These are phyloP conservation scores for Medicago ruthenica DNA, from an alignment of 306 rosid species.

Conservation along the genomic window DNA sequence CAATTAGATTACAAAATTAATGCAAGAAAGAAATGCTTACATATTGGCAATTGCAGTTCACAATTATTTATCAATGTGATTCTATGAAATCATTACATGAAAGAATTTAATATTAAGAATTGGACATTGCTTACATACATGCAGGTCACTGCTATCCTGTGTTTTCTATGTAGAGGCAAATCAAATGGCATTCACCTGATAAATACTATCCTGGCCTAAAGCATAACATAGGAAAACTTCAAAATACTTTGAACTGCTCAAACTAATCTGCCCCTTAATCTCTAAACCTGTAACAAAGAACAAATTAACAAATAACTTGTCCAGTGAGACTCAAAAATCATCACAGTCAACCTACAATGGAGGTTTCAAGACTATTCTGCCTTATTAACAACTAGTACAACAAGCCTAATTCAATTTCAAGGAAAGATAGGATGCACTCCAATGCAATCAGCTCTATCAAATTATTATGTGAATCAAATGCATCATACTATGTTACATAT, in stretches of 20 bases:
- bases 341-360: not conserved
- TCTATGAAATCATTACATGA: not conserved
- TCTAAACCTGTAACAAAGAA: conserved; percentile 9
- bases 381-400: not conserved
- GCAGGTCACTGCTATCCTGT: not conserved
- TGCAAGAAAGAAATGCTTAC: not conserved
- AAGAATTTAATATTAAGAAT: conserved; percentile 11
- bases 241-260: conserved; percentile 3
- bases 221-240: not conserved
- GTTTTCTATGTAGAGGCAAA: not conserved
- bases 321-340: not conserved
- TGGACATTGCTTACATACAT: not conserved
- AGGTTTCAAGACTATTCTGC: not conserved
- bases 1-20: not conserved
- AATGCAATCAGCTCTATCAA: not conserved
- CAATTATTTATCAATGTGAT: not conserved
- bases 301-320: not conserved
- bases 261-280: not conserved
- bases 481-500: not conserved
- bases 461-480: too few species aligned
- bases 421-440: not conserved
- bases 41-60: conserved; percentile 9
- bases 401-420: not conserved
- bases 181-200: not conserved
- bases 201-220: conserved; percentile 11